Base-by-base conservation (phyloP, 176 grass and related monocot genomes). In the Oryza brachyantha region DNA sequence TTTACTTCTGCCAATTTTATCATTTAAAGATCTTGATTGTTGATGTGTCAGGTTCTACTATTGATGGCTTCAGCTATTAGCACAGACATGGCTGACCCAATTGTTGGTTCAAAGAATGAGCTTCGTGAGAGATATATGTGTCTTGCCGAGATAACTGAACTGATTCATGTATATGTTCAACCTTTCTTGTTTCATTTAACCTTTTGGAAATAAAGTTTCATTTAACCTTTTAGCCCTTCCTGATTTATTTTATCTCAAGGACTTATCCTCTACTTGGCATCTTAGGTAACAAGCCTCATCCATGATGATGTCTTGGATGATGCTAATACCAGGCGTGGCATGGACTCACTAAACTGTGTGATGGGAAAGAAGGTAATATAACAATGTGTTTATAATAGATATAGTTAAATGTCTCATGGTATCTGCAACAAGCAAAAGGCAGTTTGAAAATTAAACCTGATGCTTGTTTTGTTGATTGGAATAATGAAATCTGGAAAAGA, bases 261-360 rank as follows among this genome's bases (percentile, higher is more conserved):
- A 43, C 13, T 64, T 54, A 0, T 57, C 70, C 63, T 75, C 38
- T 83, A 2, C 43, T 27, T 81, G 32, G 24, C 61, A 68, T 74
- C 21, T 31, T 76, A 97, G 93, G 86, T 93, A 45, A 63, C 93
- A 77, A 97, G 91, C 77, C 88, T 97, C 83, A 89, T 97, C 39
- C 93, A 97, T 82, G 93, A 97, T 79, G 93, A 97, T 78, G 91
- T 97, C 55, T 68, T 97, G 81, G 93, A 97, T 76, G 70, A 79
- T 83, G 93, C 90, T 67, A 78, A 93, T 76, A 93, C 91, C 37
- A 93, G 90, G 54, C 90, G 91, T 73, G 93, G 93, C 61, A 83
- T 93, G 79, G 61, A 79, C 40, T 97, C 93, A 21, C 64, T 97
- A 74, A 97, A 97, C 75, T 91, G 86, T 58, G 75, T 71, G 37